Conservation (phyloP, 2,329 filamentous ascomycete species). For the Arthrobotrys pseudoclavata region DNA sequence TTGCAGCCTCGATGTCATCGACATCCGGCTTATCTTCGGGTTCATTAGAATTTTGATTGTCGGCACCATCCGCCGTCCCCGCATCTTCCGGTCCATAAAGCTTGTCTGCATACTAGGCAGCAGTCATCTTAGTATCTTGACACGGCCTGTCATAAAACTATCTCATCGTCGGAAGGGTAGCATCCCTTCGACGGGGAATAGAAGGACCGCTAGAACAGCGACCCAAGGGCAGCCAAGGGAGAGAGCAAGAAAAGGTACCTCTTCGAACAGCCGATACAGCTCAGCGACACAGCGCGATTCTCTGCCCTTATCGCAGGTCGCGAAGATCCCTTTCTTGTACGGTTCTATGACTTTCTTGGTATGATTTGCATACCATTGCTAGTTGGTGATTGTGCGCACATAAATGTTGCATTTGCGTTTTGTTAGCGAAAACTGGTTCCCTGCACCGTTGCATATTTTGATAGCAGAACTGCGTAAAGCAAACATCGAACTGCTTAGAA, state of each 20-base stretch:
- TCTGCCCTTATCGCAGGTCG: constrained; percentile 62
- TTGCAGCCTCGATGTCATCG: constrained; percentile 79
- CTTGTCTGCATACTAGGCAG: constrained; percentile 61
- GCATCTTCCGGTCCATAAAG: constrained; percentile 61
- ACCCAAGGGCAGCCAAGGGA: constrained; percentile 18
- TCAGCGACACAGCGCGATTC: constrained; percentile 63
- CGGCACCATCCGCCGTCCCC: constrained; percentile 66
- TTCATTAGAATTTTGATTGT: constrained; percentile 65
- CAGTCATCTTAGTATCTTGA: constrained; percentile 45
- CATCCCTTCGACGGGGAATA: constrained; percentile 38
- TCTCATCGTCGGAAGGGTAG: constrained; percentile 25
- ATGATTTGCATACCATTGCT: constrained; percentile 53
- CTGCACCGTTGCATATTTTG: constrained; percentile 31
- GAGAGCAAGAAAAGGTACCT: constrained; percentile 58
- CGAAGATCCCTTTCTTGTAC: constrained; percentile 63
- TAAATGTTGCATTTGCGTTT: constrained; percentile 25
- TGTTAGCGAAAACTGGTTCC: constrained; percentile 53
- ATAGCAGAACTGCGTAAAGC: constrained; percentile 11
- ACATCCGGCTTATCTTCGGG: constrained; percentile 61
- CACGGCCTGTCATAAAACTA: constrained; percentile 39
- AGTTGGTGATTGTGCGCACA: constrained; percentile 38
- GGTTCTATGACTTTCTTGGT: constrained; percentile 61
- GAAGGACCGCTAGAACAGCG: constrained; percentile 26
- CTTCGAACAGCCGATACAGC: constrained; percentile 62
- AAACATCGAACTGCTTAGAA: constrained; percentile 42